Evolutionary conservation across 2,329 filamentous ascomycete species (phyloP).

Genomic region (Stemphylium lycopersici): DNA sequence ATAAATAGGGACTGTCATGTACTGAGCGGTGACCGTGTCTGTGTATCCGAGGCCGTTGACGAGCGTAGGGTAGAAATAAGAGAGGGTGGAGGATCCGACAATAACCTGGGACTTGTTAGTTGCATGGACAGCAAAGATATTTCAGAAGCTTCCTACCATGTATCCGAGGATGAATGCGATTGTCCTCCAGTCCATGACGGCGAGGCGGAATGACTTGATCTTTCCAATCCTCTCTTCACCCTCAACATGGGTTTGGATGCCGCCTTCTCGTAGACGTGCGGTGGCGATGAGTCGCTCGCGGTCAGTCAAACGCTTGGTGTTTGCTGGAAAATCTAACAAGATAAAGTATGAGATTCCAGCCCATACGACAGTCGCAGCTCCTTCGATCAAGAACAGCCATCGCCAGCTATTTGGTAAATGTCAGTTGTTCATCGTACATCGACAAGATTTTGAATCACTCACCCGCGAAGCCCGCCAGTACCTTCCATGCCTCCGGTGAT

Average conservation of each 20-base stretch:
- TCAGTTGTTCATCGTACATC: not conserved
- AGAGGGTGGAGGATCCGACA: slow-evolving; percentile 58
- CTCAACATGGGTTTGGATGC: slow-evolving; percentile 45
- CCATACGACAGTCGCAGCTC: slow-evolving; percentile 53
- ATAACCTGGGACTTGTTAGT: slow-evolving; percentile 41
- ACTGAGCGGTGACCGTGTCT: slow-evolving; percentile 53
- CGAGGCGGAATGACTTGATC: slow-evolving; percentile 46
- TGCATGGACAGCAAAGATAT: slow-evolving; percentile 24
- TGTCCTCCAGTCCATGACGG: slow-evolving; percentile 55
- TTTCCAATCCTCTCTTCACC: slow-evolving; percentile 45
- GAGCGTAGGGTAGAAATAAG: slow-evolving; percentile 62
- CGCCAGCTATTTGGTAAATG: slow-evolving; percentile 48
- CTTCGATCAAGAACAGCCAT: slow-evolving; percentile 56
- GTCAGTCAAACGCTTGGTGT: slow-evolving; percentile 51
- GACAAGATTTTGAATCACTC: not conserved
- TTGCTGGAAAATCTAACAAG: slow-evolving; percentile 58
- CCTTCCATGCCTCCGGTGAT: slow-evolving; percentile 57
- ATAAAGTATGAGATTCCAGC: slow-evolving; percentile 54
- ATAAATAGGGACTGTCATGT: slow-evolving; percentile 62
- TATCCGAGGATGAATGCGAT: slow-evolving; percentile 58
- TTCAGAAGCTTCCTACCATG: slow-evolving; percentile 46
- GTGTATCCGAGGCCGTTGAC: slow-evolving; percentile 60
- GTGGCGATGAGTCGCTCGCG: slow-evolving; percentile 54
- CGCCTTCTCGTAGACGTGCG: slow-evolving; percentile 53
- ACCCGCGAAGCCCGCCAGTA: slow-evolving; percentile 50